A percentile compares a stretch with the other conserved stretches of the same genome.
These are phyloP conservation scores for Hemileccinum rubropunctum DNA, from an alignment of 768 basidiomycete genomes.

Conservation along the genomic window DNA sequence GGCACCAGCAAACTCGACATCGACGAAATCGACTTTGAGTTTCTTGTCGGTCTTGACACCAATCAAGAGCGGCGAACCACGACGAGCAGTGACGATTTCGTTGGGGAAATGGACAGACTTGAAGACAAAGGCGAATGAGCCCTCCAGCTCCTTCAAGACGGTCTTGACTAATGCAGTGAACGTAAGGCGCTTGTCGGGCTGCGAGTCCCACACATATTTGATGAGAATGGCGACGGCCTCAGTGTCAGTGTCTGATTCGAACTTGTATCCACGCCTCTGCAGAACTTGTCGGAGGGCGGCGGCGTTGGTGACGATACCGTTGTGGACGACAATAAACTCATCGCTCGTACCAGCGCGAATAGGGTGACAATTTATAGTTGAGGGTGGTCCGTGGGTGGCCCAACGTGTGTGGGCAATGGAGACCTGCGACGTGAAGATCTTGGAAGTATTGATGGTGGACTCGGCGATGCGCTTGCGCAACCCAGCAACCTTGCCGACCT, in stretches of 20 bases:
- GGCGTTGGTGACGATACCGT: constrained; percentile 97
- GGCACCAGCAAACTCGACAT: constrained; percentile 89
- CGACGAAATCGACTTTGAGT: constrained; percentile 99
- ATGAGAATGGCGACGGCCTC: constrained; percentile 95
- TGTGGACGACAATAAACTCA: constrained; percentile 95
- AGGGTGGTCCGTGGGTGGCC: constrained; percentile 96
- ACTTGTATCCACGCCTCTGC: constrained; percentile 92
- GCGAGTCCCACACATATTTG: constrained; percentile 96
- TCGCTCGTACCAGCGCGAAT: constrained; percentile 74
- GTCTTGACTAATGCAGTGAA: constrained; percentile 94
- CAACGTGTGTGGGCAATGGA: constrained; percentile 99
- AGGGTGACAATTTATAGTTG: constrained; percentile 90
- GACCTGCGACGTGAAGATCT: constrained; percentile 80
- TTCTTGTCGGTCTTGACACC: constrained; percentile 99
- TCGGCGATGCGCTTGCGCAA: constrained; percentile 85
- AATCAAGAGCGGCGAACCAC: constrained; percentile 93
- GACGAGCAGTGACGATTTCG: constrained; percentile 92
- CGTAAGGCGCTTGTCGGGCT: constrained; percentile 76
- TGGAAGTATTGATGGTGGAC: constrained; percentile 68
- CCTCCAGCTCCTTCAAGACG: constrained; percentile 96
- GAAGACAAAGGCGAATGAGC: constrained; percentile 99
- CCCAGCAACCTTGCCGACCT: constrained; percentile 95
- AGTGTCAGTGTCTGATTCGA: constrained; percentile 95
- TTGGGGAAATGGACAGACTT: constrained; percentile 95
- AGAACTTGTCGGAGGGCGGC: constrained; percentile 86